Conservation (phyloP, 192 early-diverging fungal species). For the Entomortierella parvispora region DNA sequence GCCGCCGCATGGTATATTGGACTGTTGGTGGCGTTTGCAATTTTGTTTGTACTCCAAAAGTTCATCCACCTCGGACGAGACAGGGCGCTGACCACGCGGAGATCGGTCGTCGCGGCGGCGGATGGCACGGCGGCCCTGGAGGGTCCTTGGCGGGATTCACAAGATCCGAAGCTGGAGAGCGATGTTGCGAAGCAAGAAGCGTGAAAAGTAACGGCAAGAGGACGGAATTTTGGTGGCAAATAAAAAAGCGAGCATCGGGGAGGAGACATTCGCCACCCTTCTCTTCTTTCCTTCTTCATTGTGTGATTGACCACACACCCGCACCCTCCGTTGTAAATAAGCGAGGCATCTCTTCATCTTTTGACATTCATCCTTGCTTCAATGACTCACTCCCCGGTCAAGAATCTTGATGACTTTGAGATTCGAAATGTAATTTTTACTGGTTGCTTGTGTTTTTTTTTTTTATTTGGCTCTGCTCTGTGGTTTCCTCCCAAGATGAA, state of each 20-base stretch:
- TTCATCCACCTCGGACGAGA: constrained; percentile 42
- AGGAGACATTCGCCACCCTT: too few species aligned
- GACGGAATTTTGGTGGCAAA: too few species aligned
- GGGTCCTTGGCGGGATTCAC: too few species aligned
- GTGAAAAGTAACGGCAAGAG: too few species aligned
- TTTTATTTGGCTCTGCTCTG: too few species aligned
- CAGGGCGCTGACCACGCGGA: constrained; percentile 1
- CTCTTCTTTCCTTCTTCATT: too few species aligned
- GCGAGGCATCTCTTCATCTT: neutral
- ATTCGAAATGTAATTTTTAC: constrained; percentile 25
- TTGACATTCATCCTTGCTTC: neutral
- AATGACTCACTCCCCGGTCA: neutral
- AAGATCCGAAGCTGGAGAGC: constrained; percentile 3
- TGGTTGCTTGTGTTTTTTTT: neutral
- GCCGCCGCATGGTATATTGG: constrained; percentile 45
- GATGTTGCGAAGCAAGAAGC: too few species aligned
- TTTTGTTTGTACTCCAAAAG: constrained; percentile 35
- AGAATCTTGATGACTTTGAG: constrained; percentile 27
- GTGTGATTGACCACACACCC: too few species aligned
- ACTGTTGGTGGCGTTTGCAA: constrained; percentile 19
- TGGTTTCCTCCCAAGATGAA: neutral
- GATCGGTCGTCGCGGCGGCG: constrained; percentile 7
- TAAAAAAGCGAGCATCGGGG: too few species aligned
- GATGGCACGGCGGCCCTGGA: constrained; percentile 14
- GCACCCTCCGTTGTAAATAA: too few species aligned